phyloP scores from a whole-genome alignment of 208 protist genomes.

The Trypanosoma lewisi region DNA sequence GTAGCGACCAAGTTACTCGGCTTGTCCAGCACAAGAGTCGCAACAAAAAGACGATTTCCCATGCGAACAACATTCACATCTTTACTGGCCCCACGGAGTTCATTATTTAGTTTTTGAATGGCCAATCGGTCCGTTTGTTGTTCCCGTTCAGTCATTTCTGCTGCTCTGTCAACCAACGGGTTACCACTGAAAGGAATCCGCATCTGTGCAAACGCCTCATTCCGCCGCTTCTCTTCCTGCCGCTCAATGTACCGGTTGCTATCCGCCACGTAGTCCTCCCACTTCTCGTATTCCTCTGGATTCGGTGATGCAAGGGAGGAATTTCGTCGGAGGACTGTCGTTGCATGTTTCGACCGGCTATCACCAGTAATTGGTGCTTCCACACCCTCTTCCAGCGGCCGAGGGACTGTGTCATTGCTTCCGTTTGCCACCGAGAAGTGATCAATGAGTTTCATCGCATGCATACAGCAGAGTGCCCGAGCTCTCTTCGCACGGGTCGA shows the following conservation, averaged over 20 bases:
- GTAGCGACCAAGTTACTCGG: constrained; percentile 35
- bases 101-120: constrained; percentile 52
- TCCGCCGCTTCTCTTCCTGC: constrained; percentile 3
- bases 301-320: constrained; percentile 12
- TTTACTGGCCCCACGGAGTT: constrained; percentile 28
- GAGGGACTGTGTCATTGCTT: neutral
- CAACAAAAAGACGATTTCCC: constrained; percentile 34
- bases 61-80: constrained; percentile 36
- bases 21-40: constrained; percentile 48
- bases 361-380: neutral
- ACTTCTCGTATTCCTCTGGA: constrained; percentile 26
- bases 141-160: constrained; percentile 32
- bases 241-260: constrained; percentile 34
- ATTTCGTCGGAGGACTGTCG: neutral
- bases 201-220: constrained; percentile 22
- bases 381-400: constrained; percentile 10
- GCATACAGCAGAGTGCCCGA: constrained; percentile 68
- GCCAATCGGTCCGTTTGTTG: constrained; percentile 10
- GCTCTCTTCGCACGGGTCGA: constrained; percentile 51
- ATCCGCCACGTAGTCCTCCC: constrained; percentile 44
- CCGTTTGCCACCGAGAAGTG: constrained; percentile 37
- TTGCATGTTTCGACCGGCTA: neutral
- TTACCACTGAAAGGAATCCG: constrained; percentile 43
- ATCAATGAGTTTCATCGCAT: constrained; percentile 67
- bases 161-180: constrained; percentile 50